Base-by-base conservation (phyloP, 176 grass and related monocot genomes). In the Tillandsia fasciculata region DNA sequence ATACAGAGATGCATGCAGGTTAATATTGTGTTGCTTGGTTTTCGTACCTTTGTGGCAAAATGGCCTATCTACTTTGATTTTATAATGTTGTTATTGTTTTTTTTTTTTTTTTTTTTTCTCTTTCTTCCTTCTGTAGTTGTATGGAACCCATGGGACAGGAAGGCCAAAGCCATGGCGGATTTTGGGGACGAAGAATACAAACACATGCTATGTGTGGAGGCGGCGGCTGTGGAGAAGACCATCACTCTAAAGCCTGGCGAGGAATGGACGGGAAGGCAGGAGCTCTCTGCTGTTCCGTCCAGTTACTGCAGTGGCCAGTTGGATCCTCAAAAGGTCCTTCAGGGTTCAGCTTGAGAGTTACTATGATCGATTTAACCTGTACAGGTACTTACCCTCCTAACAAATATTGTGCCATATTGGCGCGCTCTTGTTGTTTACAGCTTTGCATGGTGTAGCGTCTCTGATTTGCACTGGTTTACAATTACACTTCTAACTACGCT, bases 121-220 rank as follows among this genome's bases (percentile, higher is more conserved):
- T 26, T 50, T 78, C 64, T 42, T 42, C 33, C 33, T 6, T 42
- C 69, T 8, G 65, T 64, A 96, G 91, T 85, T 81, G 79, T 96
- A 64, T 96, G 91, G 91, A 96, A 90, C 61, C 91, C 91, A 67
- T 96, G 91, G 91, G 91, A 96, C 23, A 96, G 78, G 77, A 96
- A 71, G 71, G 69, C 91, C 52, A 96, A 90, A 82, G 67, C 29
- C 29, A 85, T 81, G 71, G 68, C 73, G 49, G 87, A 86, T 80
- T 85, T 96, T 53, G 91, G 91, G 42, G 91, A 96, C 77, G 91
- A 86, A 74, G 91, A 96, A 26, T 96, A 84, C 70, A 96, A 96
- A 56, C 65, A 84, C 47, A 91, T 96, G 91, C 28, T 96, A 28
- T 91, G 85, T 11, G 87, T 96, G 61, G 91, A 83, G 17, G 82